These are phyloP conservation scores for Dalbergia oliveri DNA, from an alignment of 306 rosid genomes.

Conservation along the genomic window DNA sequence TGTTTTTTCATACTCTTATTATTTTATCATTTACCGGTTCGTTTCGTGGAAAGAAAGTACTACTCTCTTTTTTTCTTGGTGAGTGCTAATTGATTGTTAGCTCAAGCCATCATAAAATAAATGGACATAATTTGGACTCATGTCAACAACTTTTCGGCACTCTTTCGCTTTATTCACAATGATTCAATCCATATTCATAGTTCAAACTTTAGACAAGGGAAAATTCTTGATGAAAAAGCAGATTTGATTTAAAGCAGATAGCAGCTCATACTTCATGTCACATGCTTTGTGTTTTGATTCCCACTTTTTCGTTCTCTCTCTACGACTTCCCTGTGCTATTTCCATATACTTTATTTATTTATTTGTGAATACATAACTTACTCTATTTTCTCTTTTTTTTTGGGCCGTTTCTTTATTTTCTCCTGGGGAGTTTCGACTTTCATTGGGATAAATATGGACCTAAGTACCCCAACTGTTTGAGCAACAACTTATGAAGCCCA, in stretches of 20 bases:
- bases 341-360: neutral
- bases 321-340: neutral
- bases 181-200: constrained; percentile 20
- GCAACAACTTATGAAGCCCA: constrained; percentile 3
- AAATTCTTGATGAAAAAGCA: constrained; percentile 29
- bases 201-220: constrained; percentile 31
- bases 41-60: neutral
- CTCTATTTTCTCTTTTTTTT: neutral
- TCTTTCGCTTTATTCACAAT: constrained; percentile 19
- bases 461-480: neutral
- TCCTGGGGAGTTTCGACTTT: neutral
- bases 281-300: constrained; percentile 12
- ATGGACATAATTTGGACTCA: neutral
- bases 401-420: neutral
- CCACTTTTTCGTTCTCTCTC: neutral
- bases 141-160: neutral
- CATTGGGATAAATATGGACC: constrained; percentile 22
- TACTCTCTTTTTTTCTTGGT: neutral
- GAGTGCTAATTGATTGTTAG: neutral
- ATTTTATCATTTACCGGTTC: neutral
- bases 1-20: neutral
- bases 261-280: neutral
- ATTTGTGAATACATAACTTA: neutral
- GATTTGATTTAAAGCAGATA: constrained; percentile 37
- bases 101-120: neutral